Percentiles rank a stretch among this genome's conserved stretches.
Conservation (phyloP, 805 yeast species). For the Saccharomycopsis sp. region DNA sequence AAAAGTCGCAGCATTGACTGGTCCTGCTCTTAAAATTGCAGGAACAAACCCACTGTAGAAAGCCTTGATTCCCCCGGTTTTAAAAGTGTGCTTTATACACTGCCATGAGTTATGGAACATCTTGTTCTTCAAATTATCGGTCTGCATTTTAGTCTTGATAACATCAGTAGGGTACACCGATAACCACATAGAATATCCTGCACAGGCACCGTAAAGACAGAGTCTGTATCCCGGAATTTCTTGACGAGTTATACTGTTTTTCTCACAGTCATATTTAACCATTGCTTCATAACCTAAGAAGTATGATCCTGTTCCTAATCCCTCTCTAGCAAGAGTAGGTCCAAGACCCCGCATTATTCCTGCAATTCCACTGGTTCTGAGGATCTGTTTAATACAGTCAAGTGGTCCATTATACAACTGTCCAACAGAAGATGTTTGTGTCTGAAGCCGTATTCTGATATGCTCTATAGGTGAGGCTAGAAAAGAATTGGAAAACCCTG, state of each 20-base stretch:
- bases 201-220: constrained; percentile 81
- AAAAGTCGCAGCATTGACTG: constrained; percentile 96
- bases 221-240: constrained; percentile 84
- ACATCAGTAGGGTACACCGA: constrained; percentile 85
- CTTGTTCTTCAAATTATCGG: constrained; percentile 57
- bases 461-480: constrained; percentile 94
- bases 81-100: constrained; percentile 49
- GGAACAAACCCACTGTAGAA: constrained; percentile 90
- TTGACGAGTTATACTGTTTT: constrained; percentile 32
- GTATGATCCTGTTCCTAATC: constrained; percentile 82
- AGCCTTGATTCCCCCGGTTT: constrained; percentile 62
- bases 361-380: constrained; percentile 43
- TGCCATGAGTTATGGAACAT: constrained; percentile 50
- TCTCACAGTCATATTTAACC: constrained; percentile 56
- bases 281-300: constrained; percentile 88
- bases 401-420: constrained; percentile 60
- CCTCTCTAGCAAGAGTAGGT: constrained; percentile 81
- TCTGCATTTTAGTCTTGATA: constrained; percentile 82
- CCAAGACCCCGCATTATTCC: constrained; percentile 75
- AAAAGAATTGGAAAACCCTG: constrained; percentile 85
- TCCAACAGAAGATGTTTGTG: constrained; percentile 52
- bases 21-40: constrained; percentile 92
- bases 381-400: constrained; percentile 58
- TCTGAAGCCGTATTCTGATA: constrained; percentile 87
- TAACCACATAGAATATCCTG: constrained; percentile 87